phyloP scores from a whole-genome alignment of 257 asterid genomes.

The Solanum piurae region DNA sequence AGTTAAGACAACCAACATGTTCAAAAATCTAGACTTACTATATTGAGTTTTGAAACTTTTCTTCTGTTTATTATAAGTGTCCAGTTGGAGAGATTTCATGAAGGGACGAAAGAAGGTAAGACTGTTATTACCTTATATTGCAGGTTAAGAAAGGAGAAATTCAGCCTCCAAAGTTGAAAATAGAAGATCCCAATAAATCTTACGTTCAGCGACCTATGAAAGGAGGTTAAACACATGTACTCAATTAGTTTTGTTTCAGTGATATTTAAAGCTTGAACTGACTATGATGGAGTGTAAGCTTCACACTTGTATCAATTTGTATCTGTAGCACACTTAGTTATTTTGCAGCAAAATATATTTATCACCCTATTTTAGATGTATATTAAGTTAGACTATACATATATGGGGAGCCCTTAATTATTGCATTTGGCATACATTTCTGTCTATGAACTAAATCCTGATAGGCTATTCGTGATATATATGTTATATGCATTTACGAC shows the following conservation, averaged over 20 bases:
- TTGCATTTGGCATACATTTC: background rate
- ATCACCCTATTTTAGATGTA: background rate
- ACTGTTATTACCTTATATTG: background rate
- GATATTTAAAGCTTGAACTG: background rate
- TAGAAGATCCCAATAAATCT: conserved; percentile 96
- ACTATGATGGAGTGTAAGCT: background rate
- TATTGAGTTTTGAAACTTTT: background rate
- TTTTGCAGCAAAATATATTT: background rate
- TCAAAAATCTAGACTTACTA: background rate
- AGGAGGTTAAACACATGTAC: conserved; percentile 34
- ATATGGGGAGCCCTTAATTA: background rate
- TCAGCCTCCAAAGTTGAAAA: conserved; percentile 93
- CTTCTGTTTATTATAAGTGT: conserved; percentile 27
- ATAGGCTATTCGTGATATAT: too few species aligned
- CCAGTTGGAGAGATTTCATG: conserved; percentile 98
- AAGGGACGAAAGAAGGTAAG: conserved; percentile 90
- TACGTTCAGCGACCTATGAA: conserved; percentile 86
- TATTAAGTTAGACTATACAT: background rate
- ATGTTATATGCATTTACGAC: background rate
- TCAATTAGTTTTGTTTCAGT: background rate
- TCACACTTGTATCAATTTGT: background rate
- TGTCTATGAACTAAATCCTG: background rate
- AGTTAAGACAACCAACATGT: background rate
- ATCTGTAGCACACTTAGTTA: background rate
- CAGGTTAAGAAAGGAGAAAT: conserved; percentile 91